A percentile compares a stretch with the other conserved stretches of the same genome.
Evolutionary conservation across 2,329 filamentous ascomycete genomes (phyloP).

Genomic region (Dactylellina drechsleri): DNA sequence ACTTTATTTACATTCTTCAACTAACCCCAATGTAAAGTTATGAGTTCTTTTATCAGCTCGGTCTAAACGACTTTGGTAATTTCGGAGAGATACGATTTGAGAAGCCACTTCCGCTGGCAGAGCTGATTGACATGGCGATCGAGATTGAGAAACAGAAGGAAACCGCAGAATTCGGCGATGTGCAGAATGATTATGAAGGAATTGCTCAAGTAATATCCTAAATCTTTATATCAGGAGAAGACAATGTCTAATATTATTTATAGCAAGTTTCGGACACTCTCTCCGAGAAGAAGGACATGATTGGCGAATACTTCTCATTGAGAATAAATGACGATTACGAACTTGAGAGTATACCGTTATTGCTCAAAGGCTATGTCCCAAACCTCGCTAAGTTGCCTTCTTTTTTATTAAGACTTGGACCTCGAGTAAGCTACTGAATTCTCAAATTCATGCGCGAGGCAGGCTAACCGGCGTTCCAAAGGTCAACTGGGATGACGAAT

Average conservation of each 20-base stretch:
- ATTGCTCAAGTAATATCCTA: slow-evolving; percentile 63
- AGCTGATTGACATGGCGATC: slow-evolving; percentile 78
- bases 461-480: slow-evolving; percentile 60
- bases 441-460: neutral
- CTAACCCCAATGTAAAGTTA: slow-evolving; percentile 61
- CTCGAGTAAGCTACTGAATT: slow-evolving; percentile 61
- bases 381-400: slow-evolving; percentile 84
- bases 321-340: slow-evolving; percentile 82
- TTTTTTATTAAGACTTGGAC: slow-evolving; percentile 87
- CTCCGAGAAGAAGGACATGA: slow-evolving; percentile 68
- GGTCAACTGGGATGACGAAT: slow-evolving; percentile 86
- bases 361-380: slow-evolving; percentile 89
- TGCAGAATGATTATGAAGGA: slow-evolving; percentile 71
- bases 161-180: slow-evolving; percentile 60
- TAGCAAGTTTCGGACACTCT: slow-evolving; percentile 46
- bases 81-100: slow-evolving; percentile 85
- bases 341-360: slow-evolving; percentile 79
- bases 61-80: slow-evolving; percentile 93
- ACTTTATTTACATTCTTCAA: neutral
- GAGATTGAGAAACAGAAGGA: slow-evolving; percentile 72
- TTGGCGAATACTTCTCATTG: slow-evolving; percentile 90
- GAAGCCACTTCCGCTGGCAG: slow-evolving; percentile 76
- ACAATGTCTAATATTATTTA: neutral
- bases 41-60: slow-evolving; percentile 96
- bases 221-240: slow-evolving; percentile 49